Base-by-base conservation (phyloP, 179 eudicot species). In the Heliamphora pulchella region DNA sequence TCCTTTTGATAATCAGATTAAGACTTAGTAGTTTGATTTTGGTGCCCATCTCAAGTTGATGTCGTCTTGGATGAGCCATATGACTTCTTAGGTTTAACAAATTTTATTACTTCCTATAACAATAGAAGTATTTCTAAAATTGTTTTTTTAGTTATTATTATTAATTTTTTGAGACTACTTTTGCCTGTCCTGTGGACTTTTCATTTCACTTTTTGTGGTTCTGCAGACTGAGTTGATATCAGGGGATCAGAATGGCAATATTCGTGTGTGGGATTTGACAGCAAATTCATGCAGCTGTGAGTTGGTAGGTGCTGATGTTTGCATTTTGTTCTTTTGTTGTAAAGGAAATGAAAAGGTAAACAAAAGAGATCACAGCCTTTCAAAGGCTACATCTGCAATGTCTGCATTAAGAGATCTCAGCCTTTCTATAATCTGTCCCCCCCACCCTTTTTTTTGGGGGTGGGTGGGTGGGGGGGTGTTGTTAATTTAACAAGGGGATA, bases 271-370 rank as follows among this genome's bases (percentile, higher is more conserved):
- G 99, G 98, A 96, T 86, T 87, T 96, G 88, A 96, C 93, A 73
- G 99, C 99, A 80, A 96, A 93, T 87, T 93, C 98, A 31, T 93
- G 99, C 84, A 96, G 99, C 88, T 96, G 99, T 87, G 99, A 96
- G 85, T 85, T 96, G 97, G 99, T 96, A 91, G 20, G 88, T 80
- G 58, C 41, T 68, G 4, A 39, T 78, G 13, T 2, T 39, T 44
- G 6, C 41, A 13, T 74, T 74, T 72, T 73, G 0, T n/a, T n/a
- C n/a, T n/a, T n/a, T n/a, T n/a, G n/a, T n/a, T n/a, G n/a, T n/a
- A n/a, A n/a, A n/a, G n/a, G n/a, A n/a, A n/a, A n/a, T n/a, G n/a
- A n/a, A n/a, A n/a, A n/a, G n/a, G n/a, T n/a, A n/a, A n/a, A n/a
- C n/a, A n/a, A n/a, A n/a, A n/a, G n/a, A n/a, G n/a, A n/a, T n/a